A percentile compares a stretch with the other conserved stretches of the same genome.
Evolutionary conservation across 1,139 yeast genomes (phyloP).

Genomic region (Tardiomyces blankii): DNA sequence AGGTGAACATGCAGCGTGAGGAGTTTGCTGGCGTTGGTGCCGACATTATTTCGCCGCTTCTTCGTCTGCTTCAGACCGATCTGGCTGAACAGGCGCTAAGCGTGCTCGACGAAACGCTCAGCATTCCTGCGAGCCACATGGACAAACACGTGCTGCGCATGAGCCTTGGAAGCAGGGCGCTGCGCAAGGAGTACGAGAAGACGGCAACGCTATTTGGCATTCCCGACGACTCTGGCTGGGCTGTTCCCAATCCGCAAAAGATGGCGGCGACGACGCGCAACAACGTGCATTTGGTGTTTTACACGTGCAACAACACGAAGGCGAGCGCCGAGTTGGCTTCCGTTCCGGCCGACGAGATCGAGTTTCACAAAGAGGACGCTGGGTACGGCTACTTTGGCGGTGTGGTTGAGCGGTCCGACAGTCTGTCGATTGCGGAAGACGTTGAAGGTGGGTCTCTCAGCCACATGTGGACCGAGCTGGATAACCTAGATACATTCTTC

Average conservation of each 20-base stretch:
- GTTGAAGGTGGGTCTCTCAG: slow-evolving; percentile 51
- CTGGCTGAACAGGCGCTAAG: slow-evolving; percentile 81
- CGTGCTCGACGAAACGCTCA: slow-evolving; percentile 75
- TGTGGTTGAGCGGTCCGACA: slow-evolving; percentile 13
- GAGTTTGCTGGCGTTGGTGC: slow-evolving; percentile 91
- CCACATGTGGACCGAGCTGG: slow-evolving; percentile 95
- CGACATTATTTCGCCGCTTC: slow-evolving; percentile 80
- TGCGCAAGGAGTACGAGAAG: slow-evolving; percentile 71
- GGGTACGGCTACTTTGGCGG: slow-evolving; percentile 11
- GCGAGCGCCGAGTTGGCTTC: slow-evolving; percentile 13
- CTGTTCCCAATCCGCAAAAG: slow-evolving; percentile 88
- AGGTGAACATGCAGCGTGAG: slow-evolving; percentile 63
- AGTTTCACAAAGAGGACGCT: slow-evolving; percentile 50
- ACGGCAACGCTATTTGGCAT: slow-evolving; percentile 89
- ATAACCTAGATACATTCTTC: slow-evolving; percentile 85
- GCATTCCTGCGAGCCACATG: slow-evolving; percentile 80
- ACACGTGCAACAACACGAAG: slow-evolving; percentile 46
- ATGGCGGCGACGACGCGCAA: slow-evolving; percentile 82
- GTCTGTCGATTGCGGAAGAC: slow-evolving; percentile 13
- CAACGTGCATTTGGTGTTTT: slow-evolving; percentile 91
- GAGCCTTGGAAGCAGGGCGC: slow-evolving; percentile 74
- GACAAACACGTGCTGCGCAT: slow-evolving; percentile 87
- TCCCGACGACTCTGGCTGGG: slow-evolving; percentile 98
- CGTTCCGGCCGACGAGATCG: slow-evolving; percentile 18
- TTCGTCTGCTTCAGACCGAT: slow-evolving; percentile 73